These are phyloP conservation scores for Tricholoma sp. DNA, from an alignment of 768 basidiomycete species.

Conservation along the genomic window DNA sequence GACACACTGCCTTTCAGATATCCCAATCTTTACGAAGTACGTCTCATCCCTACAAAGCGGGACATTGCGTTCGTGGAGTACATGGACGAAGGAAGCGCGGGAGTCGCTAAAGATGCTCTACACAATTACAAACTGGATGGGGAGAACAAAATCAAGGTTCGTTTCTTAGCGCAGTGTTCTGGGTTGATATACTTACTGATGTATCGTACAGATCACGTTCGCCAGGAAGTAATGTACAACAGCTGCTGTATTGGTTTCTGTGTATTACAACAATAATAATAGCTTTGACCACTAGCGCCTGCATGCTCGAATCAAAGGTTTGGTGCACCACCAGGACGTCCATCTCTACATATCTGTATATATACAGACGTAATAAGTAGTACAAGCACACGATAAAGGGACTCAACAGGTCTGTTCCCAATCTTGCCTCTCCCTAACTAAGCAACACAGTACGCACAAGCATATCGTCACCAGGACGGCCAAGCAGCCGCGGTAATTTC, in stretches of 20 bases:
- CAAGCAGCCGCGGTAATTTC: not conserved
- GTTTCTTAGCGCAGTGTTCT: conserved; percentile 4
- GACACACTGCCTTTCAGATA: conserved; percentile 47
- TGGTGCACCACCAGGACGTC: too few relatives aligned
- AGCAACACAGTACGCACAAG: not conserved
- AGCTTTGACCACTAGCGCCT: not conserved
- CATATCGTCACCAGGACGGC: not conserved
- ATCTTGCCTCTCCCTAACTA: not conserved
- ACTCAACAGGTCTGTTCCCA: not conserved
- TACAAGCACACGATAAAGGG: not conserved
- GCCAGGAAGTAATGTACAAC: conserved; percentile 53
- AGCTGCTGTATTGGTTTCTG: not conserved
- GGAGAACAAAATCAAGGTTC: conserved; percentile 96
- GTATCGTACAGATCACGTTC: conserved; percentile 54
- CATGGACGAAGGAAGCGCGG: conserved; percentile 86
- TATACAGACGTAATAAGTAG: not conserved
- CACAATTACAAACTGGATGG: conserved; percentile 98
- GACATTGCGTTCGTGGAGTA: conserved; percentile 99
- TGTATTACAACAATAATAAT: not conserved
- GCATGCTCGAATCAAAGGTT: too few relatives aligned
- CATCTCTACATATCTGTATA: too few relatives aligned
- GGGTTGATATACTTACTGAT: conserved; percentile 2
- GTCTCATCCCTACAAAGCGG: conserved; percentile 95
- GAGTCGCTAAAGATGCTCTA: conserved; percentile 89
- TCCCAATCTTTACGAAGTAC: conserved; percentile 94